Percentiles rank a stretch among this genome's conserved stretches.
phyloP scores from a whole-genome alignment of 116 monocot genomes.

The Papilionanthe hybrid region DNA sequence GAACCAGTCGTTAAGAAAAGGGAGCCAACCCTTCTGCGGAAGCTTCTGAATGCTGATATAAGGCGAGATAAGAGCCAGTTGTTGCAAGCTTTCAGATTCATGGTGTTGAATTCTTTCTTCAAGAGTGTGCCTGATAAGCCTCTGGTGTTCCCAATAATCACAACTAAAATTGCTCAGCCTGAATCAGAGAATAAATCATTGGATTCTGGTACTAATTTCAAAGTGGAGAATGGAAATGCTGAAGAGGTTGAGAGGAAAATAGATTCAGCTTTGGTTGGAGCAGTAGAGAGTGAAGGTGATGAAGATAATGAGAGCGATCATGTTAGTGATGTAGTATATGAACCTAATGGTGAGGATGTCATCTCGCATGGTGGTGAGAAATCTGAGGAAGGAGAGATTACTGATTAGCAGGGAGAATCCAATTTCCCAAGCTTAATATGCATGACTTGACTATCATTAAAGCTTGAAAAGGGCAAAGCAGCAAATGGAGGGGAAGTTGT shows the following conservation, averaged over 20 bases:
- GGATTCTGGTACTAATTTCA: neutral
- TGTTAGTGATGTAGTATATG: neutral
- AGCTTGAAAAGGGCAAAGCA: neutral
- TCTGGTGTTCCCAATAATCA: slow-evolving; percentile 45
- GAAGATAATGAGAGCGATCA: neutral
- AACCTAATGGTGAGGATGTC: neutral
- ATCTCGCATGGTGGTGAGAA: neutral
- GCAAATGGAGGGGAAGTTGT: neutral
- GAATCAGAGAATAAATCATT: neutral
- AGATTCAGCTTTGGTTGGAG: neutral
- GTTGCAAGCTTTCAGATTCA: slow-evolving; percentile 80
- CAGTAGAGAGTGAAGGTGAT: neutral
- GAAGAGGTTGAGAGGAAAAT: slow-evolving; percentile 6
- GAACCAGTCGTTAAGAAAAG: slow-evolving; percentile 12
- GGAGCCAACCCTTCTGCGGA: slow-evolving; percentile 74
- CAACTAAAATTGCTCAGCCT: slow-evolving; percentile 15
- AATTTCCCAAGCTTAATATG: no score
- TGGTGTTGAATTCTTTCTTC: slow-evolving; percentile 82
- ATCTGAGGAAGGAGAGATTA: slow-evolving; percentile 18
- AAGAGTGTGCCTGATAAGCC: slow-evolving; percentile 42
- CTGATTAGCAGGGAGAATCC: slow-evolving; percentile 2
- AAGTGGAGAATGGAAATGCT: neutral
- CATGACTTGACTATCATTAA: no score
- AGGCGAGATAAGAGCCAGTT: slow-evolving; percentile 63
- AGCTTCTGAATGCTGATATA: slow-evolving; percentile 74